Percentiles rank a stretch among this genome's conserved stretches.
Conservation (phyloP, 139 green algal genomes). For the Nannochloris sp. region DNA sequence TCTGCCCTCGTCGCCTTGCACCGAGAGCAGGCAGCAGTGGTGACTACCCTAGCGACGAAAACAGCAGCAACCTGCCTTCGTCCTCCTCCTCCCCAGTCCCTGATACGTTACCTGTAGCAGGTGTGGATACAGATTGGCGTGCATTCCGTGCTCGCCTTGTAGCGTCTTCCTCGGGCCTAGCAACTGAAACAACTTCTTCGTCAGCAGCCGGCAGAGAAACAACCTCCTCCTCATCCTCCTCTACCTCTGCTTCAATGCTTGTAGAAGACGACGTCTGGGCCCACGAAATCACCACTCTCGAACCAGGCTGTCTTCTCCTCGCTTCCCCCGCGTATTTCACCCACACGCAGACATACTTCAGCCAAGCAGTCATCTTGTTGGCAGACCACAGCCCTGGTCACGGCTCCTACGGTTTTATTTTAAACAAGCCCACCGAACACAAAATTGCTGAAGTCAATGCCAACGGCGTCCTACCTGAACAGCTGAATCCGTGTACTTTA, state of each 20-base stretch:
- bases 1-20: too few species aligned
- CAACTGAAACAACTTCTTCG: background rate
- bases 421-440: constrained; percentile 69
- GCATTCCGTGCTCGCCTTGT: constrained; percentile 37
- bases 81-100: too few species aligned
- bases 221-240: too few species aligned
- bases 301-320: constrained; percentile 74
- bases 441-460: constrained; percentile 31
- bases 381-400: constrained; percentile 51
- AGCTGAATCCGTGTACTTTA: constrained; percentile 48
- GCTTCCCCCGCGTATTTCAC: constrained; percentile 63
- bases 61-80: too few species aligned
- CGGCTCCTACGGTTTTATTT: constrained; percentile 65
- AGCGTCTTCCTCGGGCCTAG: background rate
- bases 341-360: constrained; percentile 67
- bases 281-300: constrained; percentile 56
- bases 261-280: constrained; percentile 49
- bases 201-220: background rate
- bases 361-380: constrained; percentile 64
- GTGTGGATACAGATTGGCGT: constrained; percentile 30
- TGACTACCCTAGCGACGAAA: too few species aligned
- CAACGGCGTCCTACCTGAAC: constrained; percentile 26
- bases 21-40: too few species aligned
- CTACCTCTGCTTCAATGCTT: background rate
- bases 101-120: constrained; percentile 24